These are phyloP conservation scores for Phytophthora pinifolia DNA, from an alignment of 352 stramenopile species.

Conservation along the genomic window DNA sequence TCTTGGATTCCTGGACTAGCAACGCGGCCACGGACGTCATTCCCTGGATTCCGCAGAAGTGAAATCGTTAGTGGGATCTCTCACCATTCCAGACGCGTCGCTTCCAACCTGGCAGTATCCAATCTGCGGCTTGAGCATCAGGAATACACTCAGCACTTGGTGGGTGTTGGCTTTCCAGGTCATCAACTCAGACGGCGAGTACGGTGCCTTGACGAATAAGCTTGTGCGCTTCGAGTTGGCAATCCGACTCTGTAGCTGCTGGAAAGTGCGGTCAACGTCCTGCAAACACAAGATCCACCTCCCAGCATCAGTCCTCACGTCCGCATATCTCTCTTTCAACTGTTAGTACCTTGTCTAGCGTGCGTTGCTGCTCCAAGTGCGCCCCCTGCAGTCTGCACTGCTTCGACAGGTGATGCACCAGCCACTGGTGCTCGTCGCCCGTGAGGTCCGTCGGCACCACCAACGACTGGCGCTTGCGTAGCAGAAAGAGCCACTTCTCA, in stretches of 20 bases:
- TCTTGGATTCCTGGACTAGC: slow-evolving; percentile 46
- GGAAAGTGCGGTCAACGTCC: slow-evolving; percentile 53
- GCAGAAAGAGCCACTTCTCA: slow-evolving; percentile 53
- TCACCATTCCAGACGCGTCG: no score
- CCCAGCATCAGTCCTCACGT: not conserved
- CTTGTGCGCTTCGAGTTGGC: slow-evolving; percentile 20
- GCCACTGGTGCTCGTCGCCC: slow-evolving; percentile 37
- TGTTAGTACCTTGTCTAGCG: slow-evolving; percentile 34
- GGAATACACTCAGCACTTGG: slow-evolving; percentile 40
- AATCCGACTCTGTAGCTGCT: slow-evolving; percentile 34
- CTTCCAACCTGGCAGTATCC: slow-evolving; percentile 49
- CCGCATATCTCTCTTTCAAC: no score
- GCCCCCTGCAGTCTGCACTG: slow-evolving; percentile 17
- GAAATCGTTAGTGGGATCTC: not conserved
- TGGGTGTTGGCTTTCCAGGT: slow-evolving; percentile 42
- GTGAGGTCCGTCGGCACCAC: slow-evolving; percentile 33
- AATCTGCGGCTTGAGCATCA: slow-evolving; percentile 54
- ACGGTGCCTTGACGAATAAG: slow-evolving; percentile 27
- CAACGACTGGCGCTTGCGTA: slow-evolving; percentile 36
- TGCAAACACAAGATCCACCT: slow-evolving; percentile 9
- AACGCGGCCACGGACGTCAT: slow-evolving; percentile 50
- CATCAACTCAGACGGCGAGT: slow-evolving; percentile 35
- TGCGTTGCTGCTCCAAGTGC: slow-evolving; percentile 36
- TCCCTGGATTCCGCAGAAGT: slow-evolving; percentile 20
- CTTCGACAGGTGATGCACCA: slow-evolving; percentile 30